Base-by-base conservation (phyloP, 352 stramenopile species). In the Aphanomyces stellatus region DNA sequence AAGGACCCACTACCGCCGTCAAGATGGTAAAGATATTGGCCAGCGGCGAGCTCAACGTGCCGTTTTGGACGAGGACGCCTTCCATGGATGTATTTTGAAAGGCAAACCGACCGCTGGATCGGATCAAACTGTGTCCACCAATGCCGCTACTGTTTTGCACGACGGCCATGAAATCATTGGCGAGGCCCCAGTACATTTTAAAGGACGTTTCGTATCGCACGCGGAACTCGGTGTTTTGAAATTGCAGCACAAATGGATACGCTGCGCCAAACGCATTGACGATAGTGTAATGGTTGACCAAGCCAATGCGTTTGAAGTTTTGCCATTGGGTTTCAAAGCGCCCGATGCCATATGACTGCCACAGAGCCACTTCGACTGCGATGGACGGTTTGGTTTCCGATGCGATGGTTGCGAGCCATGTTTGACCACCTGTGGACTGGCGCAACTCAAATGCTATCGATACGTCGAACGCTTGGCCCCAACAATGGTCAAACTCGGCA, bases 291-390 rank as follows among this genome's bases (percentile, higher is more conserved):
- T 13, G 4, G 42, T 64, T 64, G 42, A 40, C 30, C 7, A 34
- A 6, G 22, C 56, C 56, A n/a, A 64, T 51, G 31, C 31, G 34
- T 22, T 64, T 64, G 42, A 33, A 64, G 42, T 64, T 64, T 64
- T 64, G 56, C 56, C 56, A 64, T 28, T 64, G 56, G 25, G 51
- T 22, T 3, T 46, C 13, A 51, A 51, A 64, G 27, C 7, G 7
- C 34, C 15, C 2, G 28, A 64, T 64, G 4, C 31, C 30, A n/a
- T 64, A 7, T 13, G 22, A 5, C 3, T 10, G 3, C 56, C 56
- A 64, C 6, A 30, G 27, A 7, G 31, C 30, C 5, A 24, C 19
- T 51, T 64, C 56, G 37, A 51, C 56, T 11, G 4, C 31, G 3
- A 64, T 22, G 19, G 30, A 35, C 22, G 40, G 25, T 49, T 25